Evolutionary conservation across 176 grass and related monocot genomes (phyloP), one percentile per base, ranked within the genome.

Genomic region (Alopecurus myosuroides): DNA sequence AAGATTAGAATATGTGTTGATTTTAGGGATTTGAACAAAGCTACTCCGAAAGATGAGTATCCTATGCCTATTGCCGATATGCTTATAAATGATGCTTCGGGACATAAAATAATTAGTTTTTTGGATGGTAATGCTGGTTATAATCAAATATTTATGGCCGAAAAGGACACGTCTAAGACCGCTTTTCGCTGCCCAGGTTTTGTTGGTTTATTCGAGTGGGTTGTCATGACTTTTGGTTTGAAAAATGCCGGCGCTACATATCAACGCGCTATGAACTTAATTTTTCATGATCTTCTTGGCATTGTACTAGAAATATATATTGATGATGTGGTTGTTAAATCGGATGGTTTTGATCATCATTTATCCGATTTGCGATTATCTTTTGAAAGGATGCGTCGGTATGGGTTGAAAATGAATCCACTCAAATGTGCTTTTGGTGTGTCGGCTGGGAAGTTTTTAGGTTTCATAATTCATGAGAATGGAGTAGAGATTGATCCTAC

Each of bases 321-420:
- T 15, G 65, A 71, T 71, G 66, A 82, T 14, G 4, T 61, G 0
- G 57, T 61, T 2, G 57, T 61, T 61, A 82, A 82, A 42, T 72
- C 49, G 5, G 34, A 42, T 12, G 34, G 4, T 1, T 29, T 70
- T 56, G 48, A 71, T 40, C 22, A 55, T 55, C 66, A 71, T 30
- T 71, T 70, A 13, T 33, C 80, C 14, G 22, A 82, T 71, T 82
- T 56, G 12, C n/a, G 49, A 0, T 26, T 69, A 28, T 44, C 45
- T 11, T 70, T 63, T 44, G 30, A 52, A 25, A 69, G 63, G 22
- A 69, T 81, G 45, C 60, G 19, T 1, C 28, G 11, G 5, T 53
- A 81, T 53, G 79, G 63, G 1, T 65, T 80, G 34, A 80, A 80
- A 9, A 81, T 81, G 63, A 69, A 81, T 52, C 79, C 79, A 6